Evolutionary conservation across 164 flowering plant species (phyloP).

Genomic region (Vitis labrusca): DNA sequence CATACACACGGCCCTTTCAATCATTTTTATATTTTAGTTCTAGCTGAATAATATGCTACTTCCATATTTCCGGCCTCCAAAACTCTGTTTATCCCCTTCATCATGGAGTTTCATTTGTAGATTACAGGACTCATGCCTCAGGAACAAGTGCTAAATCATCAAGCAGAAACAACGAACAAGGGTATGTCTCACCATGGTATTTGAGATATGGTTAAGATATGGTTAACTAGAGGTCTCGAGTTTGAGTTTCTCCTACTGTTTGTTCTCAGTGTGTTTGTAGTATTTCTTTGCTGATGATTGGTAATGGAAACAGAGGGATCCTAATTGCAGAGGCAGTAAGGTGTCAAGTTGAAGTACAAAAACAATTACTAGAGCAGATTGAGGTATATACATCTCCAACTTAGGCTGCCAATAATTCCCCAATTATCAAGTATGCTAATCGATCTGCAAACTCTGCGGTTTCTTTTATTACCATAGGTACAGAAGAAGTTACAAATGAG

Average conservation of each 20-base stretch:
- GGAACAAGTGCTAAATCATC: constrained; percentile 23
- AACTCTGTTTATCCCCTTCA: neutral
- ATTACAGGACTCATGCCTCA: constrained; percentile 30
- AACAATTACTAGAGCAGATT: constrained; percentile 66
- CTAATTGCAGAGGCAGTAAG: constrained; percentile 52
- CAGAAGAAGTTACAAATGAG: constrained; percentile 82
- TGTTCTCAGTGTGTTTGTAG: neutral
- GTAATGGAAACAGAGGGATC: constrained; percentile 40
- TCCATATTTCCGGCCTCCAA: neutral
- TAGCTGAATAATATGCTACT: neutral
- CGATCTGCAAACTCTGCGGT: too few relatives aligned
- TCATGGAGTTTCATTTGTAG: constrained; percentile 31
- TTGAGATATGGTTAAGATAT: too few relatives aligned
- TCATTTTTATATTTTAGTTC: neutral
- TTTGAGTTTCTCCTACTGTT: neutral
- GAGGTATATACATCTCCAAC: constrained; percentile 43
- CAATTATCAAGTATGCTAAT: too few relatives aligned
- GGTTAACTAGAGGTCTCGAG: too few relatives aligned
- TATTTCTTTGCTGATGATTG: neutral
- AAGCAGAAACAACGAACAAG: constrained; percentile 25
- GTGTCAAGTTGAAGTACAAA: constrained; percentile 68
- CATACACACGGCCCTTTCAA: too few relatives aligned
- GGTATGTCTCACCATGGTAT: constrained; percentile 26
- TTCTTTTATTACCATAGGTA: constrained; percentile 40
- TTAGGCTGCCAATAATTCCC: too few relatives aligned